Evolutionary conservation across 768 basidiomycete genomes (phyloP).

Genomic region (Rhizopogon vinicolor): DNA sequence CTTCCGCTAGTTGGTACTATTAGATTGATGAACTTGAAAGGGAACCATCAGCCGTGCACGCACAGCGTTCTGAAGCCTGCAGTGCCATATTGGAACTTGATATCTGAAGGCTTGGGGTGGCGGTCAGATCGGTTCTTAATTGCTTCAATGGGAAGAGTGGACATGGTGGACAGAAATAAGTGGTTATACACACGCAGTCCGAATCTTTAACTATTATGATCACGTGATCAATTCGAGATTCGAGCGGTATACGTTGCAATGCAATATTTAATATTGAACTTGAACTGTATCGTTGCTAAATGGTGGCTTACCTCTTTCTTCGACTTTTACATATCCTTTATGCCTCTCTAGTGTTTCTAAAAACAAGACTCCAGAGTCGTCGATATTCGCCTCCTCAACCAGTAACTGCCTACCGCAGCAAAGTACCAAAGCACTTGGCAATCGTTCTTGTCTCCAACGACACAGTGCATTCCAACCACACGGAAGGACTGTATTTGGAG

Average conservation of each 20-base stretch:
- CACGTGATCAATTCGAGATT: not conserved
- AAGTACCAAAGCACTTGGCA: conserved; percentile 64
- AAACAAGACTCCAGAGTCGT: conserved; percentile 36
- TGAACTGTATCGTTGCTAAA: conserved; percentile 8
- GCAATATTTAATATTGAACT: not conserved
- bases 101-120: conserved; percentile 68
- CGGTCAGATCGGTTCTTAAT: conserved; percentile 48
- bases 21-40: conserved; percentile 2
- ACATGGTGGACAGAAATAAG: conserved; percentile 21
- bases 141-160: conserved; percentile 33
- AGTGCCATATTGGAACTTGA: conserved; percentile 85
- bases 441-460: conserved; percentile 52
- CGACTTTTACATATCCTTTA: conserved; percentile 57
- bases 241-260: not conserved
- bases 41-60: conserved; percentile 25
- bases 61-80: conserved; percentile 92
- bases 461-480: conserved; percentile 26
- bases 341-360: conserved; percentile 35
- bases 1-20: conserved; percentile 43
- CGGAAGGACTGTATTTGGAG: conserved; percentile 42
- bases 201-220: conserved; percentile 7
- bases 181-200: too few relatives aligned
- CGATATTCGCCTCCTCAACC: conserved; percentile 38
- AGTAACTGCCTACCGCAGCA: conserved; percentile 47
- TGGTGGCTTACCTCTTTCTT: conserved; percentile 45